Evolutionary conservation across 1,139 yeast species (phyloP).

Genomic region (Taphrina flavorubra): DNA sequence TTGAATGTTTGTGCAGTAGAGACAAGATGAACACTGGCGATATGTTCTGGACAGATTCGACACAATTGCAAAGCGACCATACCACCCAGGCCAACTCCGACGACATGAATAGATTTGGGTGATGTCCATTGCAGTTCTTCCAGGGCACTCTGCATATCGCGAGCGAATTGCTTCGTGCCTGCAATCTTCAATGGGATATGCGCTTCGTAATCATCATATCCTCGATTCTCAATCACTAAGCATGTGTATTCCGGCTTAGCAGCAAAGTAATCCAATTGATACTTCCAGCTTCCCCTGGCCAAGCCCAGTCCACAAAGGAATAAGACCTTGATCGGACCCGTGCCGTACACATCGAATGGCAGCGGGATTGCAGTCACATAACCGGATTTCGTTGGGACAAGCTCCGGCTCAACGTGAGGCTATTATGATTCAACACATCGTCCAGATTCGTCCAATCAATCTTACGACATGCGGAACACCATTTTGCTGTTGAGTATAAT

Average conservation of each 20-base stretch:
- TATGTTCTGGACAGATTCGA: constrained; percentile 34
- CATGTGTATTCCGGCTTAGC: constrained; percentile 30
- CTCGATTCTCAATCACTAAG: constrained; percentile 36
- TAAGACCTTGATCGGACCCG: constrained; percentile 26
- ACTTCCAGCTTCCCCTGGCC: constrained; percentile 26
- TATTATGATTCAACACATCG: neutral
- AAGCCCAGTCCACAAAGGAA: constrained; percentile 34
- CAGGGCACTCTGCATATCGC: constrained; percentile 31
- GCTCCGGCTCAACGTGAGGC: constrained; percentile 8
- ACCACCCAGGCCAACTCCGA: constrained; percentile 35
- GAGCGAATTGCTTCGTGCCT: constrained; percentile 33
- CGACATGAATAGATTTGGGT: constrained; percentile 29
- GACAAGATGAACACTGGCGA: constrained; percentile 32
- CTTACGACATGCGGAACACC: constrained; percentile 26
- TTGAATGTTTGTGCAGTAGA: constrained; percentile 24
- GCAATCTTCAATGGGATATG: constrained; percentile 28
- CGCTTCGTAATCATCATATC: constrained; percentile 26
- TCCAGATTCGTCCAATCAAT: neutral
- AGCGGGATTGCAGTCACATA: constrained; percentile 26
- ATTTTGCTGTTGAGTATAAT: constrained; percentile 16
- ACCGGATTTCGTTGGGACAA: constrained; percentile 17
- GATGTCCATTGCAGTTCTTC: constrained; percentile 26
- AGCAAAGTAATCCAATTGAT: constrained; percentile 31
- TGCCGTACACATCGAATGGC: constrained; percentile 30
- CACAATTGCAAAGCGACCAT: constrained; percentile 41